These are phyloP conservation scores for Fusarium xylarioides DNA, from an alignment of 2,329 filamentous ascomycete species.

Conservation along the genomic window DNA sequence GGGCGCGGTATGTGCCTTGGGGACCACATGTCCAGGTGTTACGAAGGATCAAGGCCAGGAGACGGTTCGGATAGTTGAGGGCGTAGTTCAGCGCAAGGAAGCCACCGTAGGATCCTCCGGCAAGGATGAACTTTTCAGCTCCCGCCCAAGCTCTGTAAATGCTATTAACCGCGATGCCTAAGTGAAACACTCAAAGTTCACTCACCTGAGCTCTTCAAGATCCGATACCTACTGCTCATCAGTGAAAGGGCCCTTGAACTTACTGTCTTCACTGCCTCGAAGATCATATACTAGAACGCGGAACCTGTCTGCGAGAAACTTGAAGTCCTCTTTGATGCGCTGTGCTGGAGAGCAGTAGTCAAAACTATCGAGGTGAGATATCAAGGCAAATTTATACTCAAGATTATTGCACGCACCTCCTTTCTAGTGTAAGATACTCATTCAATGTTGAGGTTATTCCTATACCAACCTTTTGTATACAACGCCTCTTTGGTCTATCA, in stretches of 20 bases:
- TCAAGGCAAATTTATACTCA: neutral
- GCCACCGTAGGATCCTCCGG: slow-evolving; percentile 6
- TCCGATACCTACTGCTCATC: slow-evolving; percentile 12
- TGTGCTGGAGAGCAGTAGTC: neutral
- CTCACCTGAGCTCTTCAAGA: slow-evolving; percentile 4
- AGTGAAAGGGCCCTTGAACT: neutral
- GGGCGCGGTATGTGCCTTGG: neutral
- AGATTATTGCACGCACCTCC: too few species aligned
- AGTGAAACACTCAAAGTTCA: accelerated
- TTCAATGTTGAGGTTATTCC: neutral
- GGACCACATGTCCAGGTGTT: slow-evolving; percentile 6
- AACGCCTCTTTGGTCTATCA: neutral
- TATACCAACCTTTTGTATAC: neutral
- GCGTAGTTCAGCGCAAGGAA: slow-evolving; percentile 8
- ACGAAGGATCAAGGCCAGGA: neutral
- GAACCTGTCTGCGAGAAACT: neutral
- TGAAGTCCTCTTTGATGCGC: neutral
- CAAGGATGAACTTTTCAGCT: slow-evolving; percentile 7
- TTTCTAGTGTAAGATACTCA: accelerated
- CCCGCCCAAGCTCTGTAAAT: neutral
- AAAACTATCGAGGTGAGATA: neutral
- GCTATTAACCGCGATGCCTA: accelerated
- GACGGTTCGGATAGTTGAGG: neutral
- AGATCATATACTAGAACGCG: slow-evolving; percentile 13
- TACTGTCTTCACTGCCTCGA: slow-evolving; percentile 5